Base-by-base conservation (phyloP, 768 basidiomycete species). In the Guyanaporus albipodus region DNA sequence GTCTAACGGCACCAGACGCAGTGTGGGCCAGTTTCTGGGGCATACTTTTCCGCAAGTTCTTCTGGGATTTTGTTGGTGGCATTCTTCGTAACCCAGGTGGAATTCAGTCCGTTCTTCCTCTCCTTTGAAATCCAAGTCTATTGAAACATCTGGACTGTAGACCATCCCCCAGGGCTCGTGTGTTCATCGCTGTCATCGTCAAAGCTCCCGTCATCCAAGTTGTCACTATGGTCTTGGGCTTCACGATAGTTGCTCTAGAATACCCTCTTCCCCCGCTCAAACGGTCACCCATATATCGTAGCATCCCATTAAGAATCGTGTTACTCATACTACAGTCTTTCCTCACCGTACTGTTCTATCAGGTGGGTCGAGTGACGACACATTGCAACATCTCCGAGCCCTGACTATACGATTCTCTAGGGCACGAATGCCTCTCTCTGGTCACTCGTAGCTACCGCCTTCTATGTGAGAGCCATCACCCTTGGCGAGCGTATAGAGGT, bases 21-120 rank as follows among this genome's bases (percentile, higher is more conserved):
- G 70, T 91, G 10, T 91, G 88, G 90, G 83, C 87, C 12, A 73
- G 78, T 26, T 83, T 87, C 69, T 94, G 79, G 70, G 92, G 82
- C 15, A 64, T 93, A 12, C 71, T 85, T 57, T 92, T 82, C 70
- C 87, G 91, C 67, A 95, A 95, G 71, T 95, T 91, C 78, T 93
- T 95, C 71, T 95, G 89, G 87, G 93, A 95, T 71, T 91, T 95
- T 62, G 70, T 91, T n/a, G 83, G 81, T 49, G 91, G 87, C 38
- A 83, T 76, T 47, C 62, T 90, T 47, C 84, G 87, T 51, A 76
- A 79, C 62, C 87, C 87, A 23, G 87, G 87, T 70, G 87, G 87
- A 43, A 46, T 87, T 21, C 86, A 89, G 87, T 89, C 53, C 61
- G 83, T 81, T 12, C 28, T 28, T 36, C 7, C 22, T 2, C 31